A percentile compares a stretch with the other conserved stretches of the same genome.
These are phyloP conservation scores for Fusarium compactum DNA, from an alignment of 2,329 filamentous ascomycete genomes.

Conservation along the genomic window DNA sequence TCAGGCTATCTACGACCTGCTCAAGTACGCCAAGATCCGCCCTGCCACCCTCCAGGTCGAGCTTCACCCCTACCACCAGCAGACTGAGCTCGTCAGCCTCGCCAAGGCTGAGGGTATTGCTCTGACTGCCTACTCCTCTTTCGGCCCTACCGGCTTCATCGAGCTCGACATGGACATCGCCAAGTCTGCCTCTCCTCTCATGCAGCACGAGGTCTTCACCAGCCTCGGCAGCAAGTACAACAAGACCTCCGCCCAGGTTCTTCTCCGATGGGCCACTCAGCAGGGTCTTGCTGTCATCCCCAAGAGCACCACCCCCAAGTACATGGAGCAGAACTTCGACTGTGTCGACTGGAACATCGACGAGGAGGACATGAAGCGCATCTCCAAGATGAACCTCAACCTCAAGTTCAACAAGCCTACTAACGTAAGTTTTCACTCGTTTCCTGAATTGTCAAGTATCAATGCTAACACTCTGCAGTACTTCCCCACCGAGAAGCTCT, in stretches of 20 bases:
- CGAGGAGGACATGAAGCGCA: slow-evolving; percentile 74
- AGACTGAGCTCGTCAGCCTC: slow-evolving; percentile 76
- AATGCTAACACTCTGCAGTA: slow-evolving; percentile 57
- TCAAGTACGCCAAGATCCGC: slow-evolving; percentile 79
- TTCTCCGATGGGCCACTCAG: slow-evolving; percentile 90
- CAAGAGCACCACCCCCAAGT: slow-evolving; percentile 70
- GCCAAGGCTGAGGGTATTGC: slow-evolving; percentile 77
- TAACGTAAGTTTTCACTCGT: slow-evolving; percentile 64
- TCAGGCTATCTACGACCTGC: slow-evolving; percentile 80
- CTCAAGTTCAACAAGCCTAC: slow-evolving; percentile 83
- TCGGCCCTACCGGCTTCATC: slow-evolving; percentile 82
- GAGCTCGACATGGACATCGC: slow-evolving; percentile 76
- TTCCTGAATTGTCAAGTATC: too few species aligned
- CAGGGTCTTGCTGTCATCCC: slow-evolving; percentile 84
- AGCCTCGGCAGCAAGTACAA: slow-evolving; percentile 74
- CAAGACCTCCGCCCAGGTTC: slow-evolving; percentile 82
- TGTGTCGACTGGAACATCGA: slow-evolving; percentile 74
- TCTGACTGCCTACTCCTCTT: slow-evolving; percentile 86
- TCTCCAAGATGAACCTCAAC: slow-evolving; percentile 72
- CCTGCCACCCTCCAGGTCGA: slow-evolving; percentile 88
- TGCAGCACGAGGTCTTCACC: slow-evolving; percentile 76
- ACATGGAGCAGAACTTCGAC: slow-evolving; percentile 75
- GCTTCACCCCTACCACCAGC: slow-evolving; percentile 89
- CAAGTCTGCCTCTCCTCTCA: slow-evolving; percentile 73
- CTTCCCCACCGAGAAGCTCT: slow-evolving; percentile 67